Conservation (phyloP, 345 rosid species). For the Cardamine resedifolia region DNA sequence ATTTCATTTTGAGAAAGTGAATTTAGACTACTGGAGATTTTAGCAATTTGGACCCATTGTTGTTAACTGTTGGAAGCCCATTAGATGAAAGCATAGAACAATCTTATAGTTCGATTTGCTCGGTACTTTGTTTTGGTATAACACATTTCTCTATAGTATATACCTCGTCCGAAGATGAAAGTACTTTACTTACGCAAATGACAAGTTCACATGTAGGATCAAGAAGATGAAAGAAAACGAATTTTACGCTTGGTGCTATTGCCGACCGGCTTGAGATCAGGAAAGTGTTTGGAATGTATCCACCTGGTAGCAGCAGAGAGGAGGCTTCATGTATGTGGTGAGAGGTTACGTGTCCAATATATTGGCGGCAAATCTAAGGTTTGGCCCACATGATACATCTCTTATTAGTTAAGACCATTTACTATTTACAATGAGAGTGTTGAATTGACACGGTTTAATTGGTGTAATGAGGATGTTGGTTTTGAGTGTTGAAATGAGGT, state of each 20-base stretch:
- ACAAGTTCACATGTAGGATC: constrained; percentile 36
- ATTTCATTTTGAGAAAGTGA: too few relatives aligned
- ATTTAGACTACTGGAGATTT: too few relatives aligned
- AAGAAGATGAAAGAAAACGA: constrained; percentile 9
- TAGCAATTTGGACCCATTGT: too few relatives aligned
- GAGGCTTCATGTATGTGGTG: constrained; percentile 13
- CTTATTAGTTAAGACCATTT: too few relatives aligned
- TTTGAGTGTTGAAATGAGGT: too few relatives aligned
- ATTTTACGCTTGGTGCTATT: constrained; percentile 5
- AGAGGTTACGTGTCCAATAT: constrained; percentile 24
- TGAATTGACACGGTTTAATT: too few relatives aligned
- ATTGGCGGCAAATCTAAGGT: constrained; percentile 36
- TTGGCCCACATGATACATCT: constrained; percentile 29
- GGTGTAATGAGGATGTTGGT: too few relatives aligned
- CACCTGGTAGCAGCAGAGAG: constrained; percentile 29
- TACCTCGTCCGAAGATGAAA: constrained; percentile 16
- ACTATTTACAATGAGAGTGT: too few relatives aligned
- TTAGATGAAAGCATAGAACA: too few relatives aligned
- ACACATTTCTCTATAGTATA: background rate
- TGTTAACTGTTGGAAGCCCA: too few relatives aligned
- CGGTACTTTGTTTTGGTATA: background rate
- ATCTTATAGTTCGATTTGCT: too few relatives aligned
- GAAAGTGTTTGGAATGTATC: constrained; percentile 26
- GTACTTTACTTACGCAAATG: constrained; percentile 22
- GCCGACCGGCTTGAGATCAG: constrained; percentile 39